phyloP scores from a whole-genome alignment of 495 filamentous ascomycete species.

The Xylaria curta region DNA sequence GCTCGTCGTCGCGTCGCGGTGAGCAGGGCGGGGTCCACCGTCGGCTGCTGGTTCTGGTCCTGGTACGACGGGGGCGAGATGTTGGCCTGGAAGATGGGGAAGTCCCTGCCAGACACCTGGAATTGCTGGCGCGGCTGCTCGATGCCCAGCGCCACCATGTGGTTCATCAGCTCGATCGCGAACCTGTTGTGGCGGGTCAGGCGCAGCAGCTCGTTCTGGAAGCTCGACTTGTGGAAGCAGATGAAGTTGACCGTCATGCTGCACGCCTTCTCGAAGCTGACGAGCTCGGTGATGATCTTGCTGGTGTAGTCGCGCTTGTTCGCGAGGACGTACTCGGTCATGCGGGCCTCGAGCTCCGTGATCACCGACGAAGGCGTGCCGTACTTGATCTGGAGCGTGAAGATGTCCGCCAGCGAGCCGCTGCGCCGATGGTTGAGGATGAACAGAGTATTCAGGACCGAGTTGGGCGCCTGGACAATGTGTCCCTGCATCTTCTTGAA shows the following conservation, averaged over 20 bases:
- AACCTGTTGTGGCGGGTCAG: conserved; percentile 93
- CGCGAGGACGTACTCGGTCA: conserved; percentile 81
- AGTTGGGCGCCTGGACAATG: conserved; percentile 95
- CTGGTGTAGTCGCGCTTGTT: conserved; percentile 93
- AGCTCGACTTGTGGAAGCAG: conserved; percentile 95
- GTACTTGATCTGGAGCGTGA: conserved; percentile 84
- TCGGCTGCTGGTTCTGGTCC: conserved; percentile 18
- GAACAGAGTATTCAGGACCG: conserved; percentile 88
- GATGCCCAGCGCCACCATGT: conserved; percentile 83
- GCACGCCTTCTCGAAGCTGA: conserved; percentile 63
- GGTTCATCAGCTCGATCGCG: conserved; percentile 89
- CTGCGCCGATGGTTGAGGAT: conserved; percentile 94
- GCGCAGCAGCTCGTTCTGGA: conserved; percentile 90
- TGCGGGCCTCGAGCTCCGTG: conserved; percentile 78
- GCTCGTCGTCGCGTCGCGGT: conserved; percentile 38
- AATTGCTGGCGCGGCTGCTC: conserved; percentile 82
- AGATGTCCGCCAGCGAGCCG: conserved; percentile 84
- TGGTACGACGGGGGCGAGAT: conserved; percentile 43
- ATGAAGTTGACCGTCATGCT: conserved; percentile 88
- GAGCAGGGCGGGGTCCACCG: conserved; percentile 35
- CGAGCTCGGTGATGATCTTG: conserved; percentile 89
- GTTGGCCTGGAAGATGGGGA: conserved; percentile 56
- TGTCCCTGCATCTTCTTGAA: conserved; percentile 99
- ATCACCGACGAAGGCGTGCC: conserved; percentile 89
- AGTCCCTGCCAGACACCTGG: conserved; percentile 63